Percentiles rank a stretch among this genome's conserved stretches.
phyloP scores from a whole-genome alignment of 805 yeast genomes.

The Saccharomycopsis javanensis region DNA sequence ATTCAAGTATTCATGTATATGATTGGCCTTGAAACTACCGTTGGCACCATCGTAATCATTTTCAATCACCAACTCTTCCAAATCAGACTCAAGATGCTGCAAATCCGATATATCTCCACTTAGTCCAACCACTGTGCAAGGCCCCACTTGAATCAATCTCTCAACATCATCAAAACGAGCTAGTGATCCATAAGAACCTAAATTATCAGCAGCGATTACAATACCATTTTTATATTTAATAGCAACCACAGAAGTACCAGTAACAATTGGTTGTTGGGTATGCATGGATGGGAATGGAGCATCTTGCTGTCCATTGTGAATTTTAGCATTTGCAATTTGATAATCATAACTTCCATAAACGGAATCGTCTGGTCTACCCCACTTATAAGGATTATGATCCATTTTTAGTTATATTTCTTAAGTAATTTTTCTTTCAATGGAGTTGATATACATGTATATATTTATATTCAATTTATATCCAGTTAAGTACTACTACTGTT shows the following conservation, averaged over 20 bases:
- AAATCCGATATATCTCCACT: constrained; percentile 93
- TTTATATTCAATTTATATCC: no score
- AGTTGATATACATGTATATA: background rate
- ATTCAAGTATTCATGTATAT: constrained; percentile 79
- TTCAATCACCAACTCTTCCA: constrained; percentile 72
- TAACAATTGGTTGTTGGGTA: constrained; percentile 90
- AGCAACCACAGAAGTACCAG: constrained; percentile 93
- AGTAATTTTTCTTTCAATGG: background rate
- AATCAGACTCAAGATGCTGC: constrained; percentile 66
- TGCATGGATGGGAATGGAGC: constrained; percentile 60
- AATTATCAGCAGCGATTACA: constrained; percentile 87
- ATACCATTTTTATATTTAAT: constrained; percentile 86
- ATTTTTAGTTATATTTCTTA: constrained; percentile 28
- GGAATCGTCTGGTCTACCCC: constrained; percentile 91
- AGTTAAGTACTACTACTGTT: no score
- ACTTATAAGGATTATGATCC: constrained; percentile 90
- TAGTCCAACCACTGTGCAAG: constrained; percentile 80
- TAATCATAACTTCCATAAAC: constrained; percentile 75
- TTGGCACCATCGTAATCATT: constrained; percentile 61
- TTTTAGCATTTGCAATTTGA: constrained; percentile 55
- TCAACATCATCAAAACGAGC: constrained; percentile 79
- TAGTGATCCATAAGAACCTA: constrained; percentile 89
- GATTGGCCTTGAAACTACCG: constrained; percentile 60
- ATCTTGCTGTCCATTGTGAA: constrained; percentile 11
- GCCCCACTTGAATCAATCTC: constrained; percentile 77